A percentile compares a stretch with the other conserved stretches of the same genome.
Evolutionary conservation across 805 yeast species (phyloP).

Genomic region (Yamadazyma paraphyllophila): DNA sequence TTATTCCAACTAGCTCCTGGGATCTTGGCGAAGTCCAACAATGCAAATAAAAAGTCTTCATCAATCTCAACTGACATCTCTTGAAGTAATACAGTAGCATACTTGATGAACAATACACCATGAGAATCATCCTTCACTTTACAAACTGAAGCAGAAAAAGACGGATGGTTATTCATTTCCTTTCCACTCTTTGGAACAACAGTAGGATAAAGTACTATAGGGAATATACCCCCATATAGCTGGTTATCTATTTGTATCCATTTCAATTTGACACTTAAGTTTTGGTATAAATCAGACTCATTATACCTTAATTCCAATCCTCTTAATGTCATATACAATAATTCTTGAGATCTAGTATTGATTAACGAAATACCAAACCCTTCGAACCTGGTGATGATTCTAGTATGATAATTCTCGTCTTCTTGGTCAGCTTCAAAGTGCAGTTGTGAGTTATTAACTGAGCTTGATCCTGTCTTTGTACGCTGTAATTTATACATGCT

Average conservation of each 20-base stretch:
- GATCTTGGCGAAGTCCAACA: constrained; percentile 73
- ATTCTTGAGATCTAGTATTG: constrained; percentile 66
- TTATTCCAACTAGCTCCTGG: constrained; percentile 81
- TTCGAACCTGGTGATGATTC: constrained; percentile 62
- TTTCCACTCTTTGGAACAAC: constrained; percentile 79
- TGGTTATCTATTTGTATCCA: constrained; percentile 97
- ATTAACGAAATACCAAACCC: constrained; percentile 89
- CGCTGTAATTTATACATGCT: constrained; percentile 66
- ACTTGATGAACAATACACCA: constrained; percentile 87
- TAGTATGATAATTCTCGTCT: constrained; percentile 53
- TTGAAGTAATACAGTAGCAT: constrained; percentile 85
- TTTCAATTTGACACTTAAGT: constrained; percentile 73
- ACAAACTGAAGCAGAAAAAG: constrained; percentile 82
- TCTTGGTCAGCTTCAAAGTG: constrained; percentile 55
- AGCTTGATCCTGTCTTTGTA: constrained; percentile 26
- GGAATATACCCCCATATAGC: constrained; percentile 81
- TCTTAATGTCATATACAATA: constrained; percentile 76
- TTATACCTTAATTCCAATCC: constrained; percentile 81
- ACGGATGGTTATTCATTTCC: constrained; percentile 87
- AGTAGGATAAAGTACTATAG: constrained; percentile 86
- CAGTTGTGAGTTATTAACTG: constrained; percentile 30
- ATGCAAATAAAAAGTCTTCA: constrained; percentile 84
- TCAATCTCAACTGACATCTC: constrained; percentile 91
- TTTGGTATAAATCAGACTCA: constrained; percentile 82
- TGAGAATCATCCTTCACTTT: constrained; percentile 84